phyloP scores from a whole-genome alignment of 2,329 filamentous ascomycete species.

The Talaromyces islandicus region DNA sequence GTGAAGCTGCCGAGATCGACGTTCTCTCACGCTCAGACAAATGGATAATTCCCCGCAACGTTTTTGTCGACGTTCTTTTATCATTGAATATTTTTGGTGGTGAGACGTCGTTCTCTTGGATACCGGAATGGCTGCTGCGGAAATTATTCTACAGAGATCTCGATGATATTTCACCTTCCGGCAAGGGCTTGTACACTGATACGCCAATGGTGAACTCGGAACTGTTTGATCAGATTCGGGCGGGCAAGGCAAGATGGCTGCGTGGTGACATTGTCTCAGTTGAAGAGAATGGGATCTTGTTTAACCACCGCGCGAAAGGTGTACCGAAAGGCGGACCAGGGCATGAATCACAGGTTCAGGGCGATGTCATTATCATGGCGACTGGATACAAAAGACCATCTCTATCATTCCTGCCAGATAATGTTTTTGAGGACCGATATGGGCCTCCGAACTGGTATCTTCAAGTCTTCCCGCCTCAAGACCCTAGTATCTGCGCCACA shows the following conservation, averaged over 20 bases:
- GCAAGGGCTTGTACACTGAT: constrained; percentile 71
- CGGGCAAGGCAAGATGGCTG: constrained; percentile 69
- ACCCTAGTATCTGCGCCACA: constrained; percentile 69
- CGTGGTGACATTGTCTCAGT: constrained; percentile 71
- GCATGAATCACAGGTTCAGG: constrained; percentile 57
- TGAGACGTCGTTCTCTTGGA: constrained; percentile 68
- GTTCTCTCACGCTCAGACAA: constrained; percentile 75
- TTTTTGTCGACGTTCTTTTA: constrained; percentile 66
- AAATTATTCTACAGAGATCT: constrained; percentile 81
- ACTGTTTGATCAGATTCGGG: constrained; percentile 68
- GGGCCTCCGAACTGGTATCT: constrained; percentile 81
- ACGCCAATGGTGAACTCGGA: constrained; percentile 86
- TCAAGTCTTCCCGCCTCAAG: constrained; percentile 72
- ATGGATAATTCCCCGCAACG: constrained; percentile 80
- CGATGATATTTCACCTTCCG: constrained; percentile 62
- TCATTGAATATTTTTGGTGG: constrained; percentile 73
- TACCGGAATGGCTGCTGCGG: constrained; percentile 69
- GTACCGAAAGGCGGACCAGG: constrained; percentile 74
- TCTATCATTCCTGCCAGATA: constrained; percentile 65
- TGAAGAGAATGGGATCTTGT: constrained; percentile 56
- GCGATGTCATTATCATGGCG: constrained; percentile 74
- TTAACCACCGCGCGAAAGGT: constrained; percentile 66
- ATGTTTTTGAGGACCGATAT: constrained; percentile 69
- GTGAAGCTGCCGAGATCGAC: constrained; percentile 61
- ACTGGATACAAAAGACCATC: constrained; percentile 73